Evolutionary conservation across 176 grass and related monocot genomes (phyloP).

Genomic region (Phragmites australis): DNA sequence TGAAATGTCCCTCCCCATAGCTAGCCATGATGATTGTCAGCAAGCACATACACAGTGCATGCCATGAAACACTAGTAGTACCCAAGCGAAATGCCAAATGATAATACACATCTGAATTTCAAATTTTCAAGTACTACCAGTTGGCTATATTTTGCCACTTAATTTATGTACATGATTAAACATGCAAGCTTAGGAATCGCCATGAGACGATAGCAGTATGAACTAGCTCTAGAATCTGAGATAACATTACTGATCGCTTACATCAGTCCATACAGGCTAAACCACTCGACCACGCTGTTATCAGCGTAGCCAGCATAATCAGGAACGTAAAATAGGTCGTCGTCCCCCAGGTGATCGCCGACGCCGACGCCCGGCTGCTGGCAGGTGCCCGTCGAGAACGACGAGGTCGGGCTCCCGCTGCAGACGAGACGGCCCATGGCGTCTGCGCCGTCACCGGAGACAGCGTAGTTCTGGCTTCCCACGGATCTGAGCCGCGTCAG

Average conservation of each 20-base stretch:
- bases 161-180: slow-evolving; percentile 50
- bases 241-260: not conserved
- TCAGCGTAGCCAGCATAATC: slow-evolving; percentile 43
- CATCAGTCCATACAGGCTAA: slow-evolving; percentile 45
- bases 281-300: slow-evolving; percentile 49
- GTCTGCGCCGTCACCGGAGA: slow-evolving; percentile 35
- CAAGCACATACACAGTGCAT: slow-evolving; percentile 13
- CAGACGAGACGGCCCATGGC: not conserved
- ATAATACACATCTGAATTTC: slow-evolving; percentile 25
- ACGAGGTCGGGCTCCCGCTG: slow-evolving; percentile 70
- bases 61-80: not conserved
- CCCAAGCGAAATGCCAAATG: not conserved
- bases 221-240: slow-evolving; percentile 36
- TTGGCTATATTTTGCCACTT: slow-evolving; percentile 41
- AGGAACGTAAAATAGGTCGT: slow-evolving; percentile 41
- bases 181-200: slow-evolving; percentile 21
- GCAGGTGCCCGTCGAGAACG: slow-evolving; percentile 67
- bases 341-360: slow-evolving; percentile 24
- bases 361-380: slow-evolving; percentile 40
- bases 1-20: not conserved
- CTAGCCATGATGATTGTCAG: slow-evolving; percentile 8
- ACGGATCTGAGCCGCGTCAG: slow-evolving; percentile 54
- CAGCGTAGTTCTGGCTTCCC: slow-evolving; percentile 8
- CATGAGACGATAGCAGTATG: slow-evolving; percentile 20
- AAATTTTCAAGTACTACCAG: slow-evolving; percentile 24